Evolutionary conservation across 2,329 filamentous ascomycete genomes (phyloP).

Genomic region (Pyrenochaeta sp.): DNA sequence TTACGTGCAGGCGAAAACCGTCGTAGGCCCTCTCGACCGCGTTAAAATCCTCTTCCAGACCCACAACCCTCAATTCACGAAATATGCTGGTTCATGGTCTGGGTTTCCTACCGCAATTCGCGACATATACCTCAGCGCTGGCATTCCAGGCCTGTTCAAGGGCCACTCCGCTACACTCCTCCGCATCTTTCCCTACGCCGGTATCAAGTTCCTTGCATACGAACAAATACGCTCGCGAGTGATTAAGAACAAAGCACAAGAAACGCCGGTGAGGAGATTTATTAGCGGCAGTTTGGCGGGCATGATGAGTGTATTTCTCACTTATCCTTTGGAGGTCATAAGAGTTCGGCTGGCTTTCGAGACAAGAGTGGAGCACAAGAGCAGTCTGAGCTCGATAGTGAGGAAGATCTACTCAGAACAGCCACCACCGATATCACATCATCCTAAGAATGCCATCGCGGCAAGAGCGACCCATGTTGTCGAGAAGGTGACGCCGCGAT

Average conservation of each 20-base stretch:
- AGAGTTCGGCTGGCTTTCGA: slow-evolving; percentile 94
- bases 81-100: slow-evolving; percentile 89
- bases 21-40: slow-evolving; percentile 93
- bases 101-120: slow-evolving; percentile 83
- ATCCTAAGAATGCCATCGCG: slow-evolving; percentile 51
- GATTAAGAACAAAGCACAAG: slow-evolving; percentile 75
- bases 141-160: slow-evolving; percentile 80
- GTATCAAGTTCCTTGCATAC: slow-evolving; percentile 97
- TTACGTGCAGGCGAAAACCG: slow-evolving; percentile 79
- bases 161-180: slow-evolving; percentile 94
- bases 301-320: slow-evolving; percentile 92
- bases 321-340: slow-evolving; percentile 93
- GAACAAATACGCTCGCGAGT: slow-evolving; percentile 87
- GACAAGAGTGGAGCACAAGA: slow-evolving; percentile 77
- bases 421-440: slow-evolving; percentile 43
- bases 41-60: slow-evolving; percentile 99
- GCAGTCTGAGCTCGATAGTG: slow-evolving; percentile 79
- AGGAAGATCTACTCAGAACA: slow-evolving; percentile 86
- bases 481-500: slow-evolving; percentile 65
- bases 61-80: slow-evolving; percentile 90
- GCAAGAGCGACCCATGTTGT: slow-evolving; percentile 55
- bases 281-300: slow-evolving; percentile 79
- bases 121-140: slow-evolving; percentile 81
- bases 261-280: slow-evolving; percentile 81
- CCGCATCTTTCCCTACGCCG: slow-evolving; percentile 95